phyloP scores from a whole-genome alignment of 805 yeast genomes.

The Metschnikowia proteae region DNA sequence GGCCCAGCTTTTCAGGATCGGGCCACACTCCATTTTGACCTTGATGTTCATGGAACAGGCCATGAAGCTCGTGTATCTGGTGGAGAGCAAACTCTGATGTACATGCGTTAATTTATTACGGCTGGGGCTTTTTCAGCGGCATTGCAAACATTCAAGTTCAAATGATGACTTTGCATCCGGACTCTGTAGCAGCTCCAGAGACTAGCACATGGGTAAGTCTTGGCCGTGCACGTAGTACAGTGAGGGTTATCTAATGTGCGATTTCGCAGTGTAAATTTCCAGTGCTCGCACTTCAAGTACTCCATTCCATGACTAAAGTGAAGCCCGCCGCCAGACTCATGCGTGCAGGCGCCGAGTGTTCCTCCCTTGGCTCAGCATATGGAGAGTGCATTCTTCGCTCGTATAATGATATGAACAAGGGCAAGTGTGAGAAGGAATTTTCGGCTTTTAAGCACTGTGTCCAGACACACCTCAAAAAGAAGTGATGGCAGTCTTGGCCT shows the following conservation, averaged over 20 bases:
- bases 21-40: slow-evolving; percentile 90
- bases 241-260: no score
- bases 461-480: slow-evolving; percentile 27
- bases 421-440: slow-evolving; percentile 53
- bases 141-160: no score
- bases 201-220: no score
- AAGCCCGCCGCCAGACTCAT: slow-evolving; percentile 45
- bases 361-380: slow-evolving; percentile 43
- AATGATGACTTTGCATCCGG: no score
- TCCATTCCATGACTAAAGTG: slow-evolving; percentile 17
- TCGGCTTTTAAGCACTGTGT: slow-evolving; percentile 49
- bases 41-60: slow-evolving; percentile 95
- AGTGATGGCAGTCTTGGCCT: neutral
- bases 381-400: slow-evolving; percentile 53
- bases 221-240: no score
- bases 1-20: slow-evolving; percentile 88
- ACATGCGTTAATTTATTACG: neutral
- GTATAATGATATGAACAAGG: slow-evolving; percentile 48
- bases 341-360: slow-evolving; percentile 38
- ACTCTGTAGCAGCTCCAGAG: no score
- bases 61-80: slow-evolving; percentile 51
- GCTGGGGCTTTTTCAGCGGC: no score
- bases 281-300: neutral
- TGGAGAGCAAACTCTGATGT: slow-evolving; percentile 20
- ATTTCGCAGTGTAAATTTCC: neutral